phyloP scores from a whole-genome alignment of 176 grass and related monocot species.

The Avena eriantha region DNA sequence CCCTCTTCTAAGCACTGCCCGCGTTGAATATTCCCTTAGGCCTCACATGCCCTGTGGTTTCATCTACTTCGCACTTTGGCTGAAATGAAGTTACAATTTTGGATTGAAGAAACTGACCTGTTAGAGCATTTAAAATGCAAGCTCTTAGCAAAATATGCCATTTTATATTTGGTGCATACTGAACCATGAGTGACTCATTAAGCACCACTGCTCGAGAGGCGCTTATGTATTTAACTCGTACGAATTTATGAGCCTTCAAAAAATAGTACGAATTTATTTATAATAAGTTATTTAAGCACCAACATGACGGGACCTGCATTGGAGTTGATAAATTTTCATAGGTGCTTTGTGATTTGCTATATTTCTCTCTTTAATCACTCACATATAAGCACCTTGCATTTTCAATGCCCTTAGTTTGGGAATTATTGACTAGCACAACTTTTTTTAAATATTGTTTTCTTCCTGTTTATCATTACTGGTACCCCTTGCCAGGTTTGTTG shows the following conservation, averaged over 20 bases:
- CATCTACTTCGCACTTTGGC: slow-evolving; percentile 7
- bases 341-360: neutral
- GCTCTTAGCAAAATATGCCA: neutral
- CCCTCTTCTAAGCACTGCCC: neutral
- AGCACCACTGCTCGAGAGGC: neutral
- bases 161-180: neutral
- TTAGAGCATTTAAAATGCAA: neutral
- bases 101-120: neutral
- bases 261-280: neutral
- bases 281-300: neutral
- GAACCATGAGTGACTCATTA: neutral
- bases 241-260: neutral
- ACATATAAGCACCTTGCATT: neutral
- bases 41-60: neutral
- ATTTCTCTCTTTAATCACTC: neutral
- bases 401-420: too few species aligned
- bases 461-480: too few species aligned
- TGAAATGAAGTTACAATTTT: neutral
- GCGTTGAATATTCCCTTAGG: too few species aligned
- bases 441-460: too few species aligned
- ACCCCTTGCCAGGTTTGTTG: too few species aligned
- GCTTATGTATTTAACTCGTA: neutral
- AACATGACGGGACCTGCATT: neutral
- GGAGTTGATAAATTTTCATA: neutral
- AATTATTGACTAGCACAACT: too few species aligned